These are phyloP conservation scores for Debaryomyces coudertii DNA, from an alignment of 1,139 yeast genomes.

Conservation along the genomic window DNA sequence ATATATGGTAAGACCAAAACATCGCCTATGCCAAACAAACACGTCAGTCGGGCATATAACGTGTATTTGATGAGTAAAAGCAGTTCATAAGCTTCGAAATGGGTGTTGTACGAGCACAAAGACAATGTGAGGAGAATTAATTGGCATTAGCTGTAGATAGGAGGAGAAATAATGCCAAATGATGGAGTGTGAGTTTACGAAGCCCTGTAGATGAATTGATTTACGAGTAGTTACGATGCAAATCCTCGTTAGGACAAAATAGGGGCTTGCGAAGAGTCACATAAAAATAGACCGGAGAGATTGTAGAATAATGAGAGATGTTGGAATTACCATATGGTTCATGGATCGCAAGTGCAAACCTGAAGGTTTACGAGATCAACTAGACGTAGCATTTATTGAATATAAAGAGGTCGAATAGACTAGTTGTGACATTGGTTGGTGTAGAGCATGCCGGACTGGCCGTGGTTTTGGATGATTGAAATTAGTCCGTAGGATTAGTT, in stretches of 20 bases:
- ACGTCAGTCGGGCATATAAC: not conserved
- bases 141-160: not conserved
- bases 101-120: not conserved
- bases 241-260: not conserved
- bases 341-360: not conserved
- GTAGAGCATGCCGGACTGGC: not conserved
- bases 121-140: not conserved
- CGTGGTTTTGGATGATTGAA: too few relatives aligned
- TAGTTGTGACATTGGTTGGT: not conserved
- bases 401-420: not conserved
- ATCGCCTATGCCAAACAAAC: not conserved
- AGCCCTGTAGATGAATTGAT: not conserved
- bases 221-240: not conserved
- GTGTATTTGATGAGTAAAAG: not conserved
- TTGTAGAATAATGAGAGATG: not conserved
- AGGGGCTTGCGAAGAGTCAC: not conserved
- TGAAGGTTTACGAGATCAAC: not conserved
- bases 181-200: not conserved
- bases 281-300: not conserved
- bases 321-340: not conserved
- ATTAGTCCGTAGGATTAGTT: conserved; percentile 1
- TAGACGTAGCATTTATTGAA: not conserved
- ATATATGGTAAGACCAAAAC: not conserved
- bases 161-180: not conserved
- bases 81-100: not conserved